Conservation (phyloP, 2,329 filamentous ascomycete species). For the Claviceps maximensis region DNA sequence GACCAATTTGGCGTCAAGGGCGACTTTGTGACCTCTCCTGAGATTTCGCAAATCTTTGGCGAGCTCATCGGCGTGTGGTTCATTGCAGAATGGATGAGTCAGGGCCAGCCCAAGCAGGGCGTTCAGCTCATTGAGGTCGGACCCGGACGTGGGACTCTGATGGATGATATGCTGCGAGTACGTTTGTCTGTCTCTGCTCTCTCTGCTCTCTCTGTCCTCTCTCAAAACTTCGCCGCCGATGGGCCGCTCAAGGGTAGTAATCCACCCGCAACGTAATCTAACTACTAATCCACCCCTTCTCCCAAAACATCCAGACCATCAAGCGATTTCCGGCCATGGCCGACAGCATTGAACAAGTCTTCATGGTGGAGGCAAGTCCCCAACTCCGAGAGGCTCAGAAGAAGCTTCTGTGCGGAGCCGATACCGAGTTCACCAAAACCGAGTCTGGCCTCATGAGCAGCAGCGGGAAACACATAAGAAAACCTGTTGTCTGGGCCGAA, state of each 20-base stretch:
- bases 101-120: constrained; percentile 59
- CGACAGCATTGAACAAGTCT: constrained; percentile 69
- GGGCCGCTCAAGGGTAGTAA: too few relatives aligned
- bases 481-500: constrained; percentile 82
- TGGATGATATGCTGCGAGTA: constrained; percentile 91
- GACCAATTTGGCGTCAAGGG: constrained; percentile 90
- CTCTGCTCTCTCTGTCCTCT: background rate
- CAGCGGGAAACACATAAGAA: constrained; percentile 57
- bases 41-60: constrained; percentile 95
- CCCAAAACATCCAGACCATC: constrained; percentile 49
- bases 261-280: background rate
- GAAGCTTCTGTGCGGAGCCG: constrained; percentile 62
- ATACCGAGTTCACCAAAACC: constrained; percentile 53
- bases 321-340: constrained; percentile 69
- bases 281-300: background rate
- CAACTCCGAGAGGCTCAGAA: constrained; percentile 67
- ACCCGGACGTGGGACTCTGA: constrained; percentile 84
- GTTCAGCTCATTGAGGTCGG: constrained; percentile 90
- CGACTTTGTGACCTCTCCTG: constrained; percentile 93
- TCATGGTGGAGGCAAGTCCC: constrained; percentile 86
- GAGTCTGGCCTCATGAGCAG: constrained; percentile 63
- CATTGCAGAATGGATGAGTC: constrained; percentile 90
- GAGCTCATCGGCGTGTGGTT: constrained; percentile 92
- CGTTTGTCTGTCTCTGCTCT: constrained; percentile 18
- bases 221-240: too few relatives aligned